Base-by-base conservation (phyloP, 768 basidiomycete species). In the Tulasnella sp. region DNA sequence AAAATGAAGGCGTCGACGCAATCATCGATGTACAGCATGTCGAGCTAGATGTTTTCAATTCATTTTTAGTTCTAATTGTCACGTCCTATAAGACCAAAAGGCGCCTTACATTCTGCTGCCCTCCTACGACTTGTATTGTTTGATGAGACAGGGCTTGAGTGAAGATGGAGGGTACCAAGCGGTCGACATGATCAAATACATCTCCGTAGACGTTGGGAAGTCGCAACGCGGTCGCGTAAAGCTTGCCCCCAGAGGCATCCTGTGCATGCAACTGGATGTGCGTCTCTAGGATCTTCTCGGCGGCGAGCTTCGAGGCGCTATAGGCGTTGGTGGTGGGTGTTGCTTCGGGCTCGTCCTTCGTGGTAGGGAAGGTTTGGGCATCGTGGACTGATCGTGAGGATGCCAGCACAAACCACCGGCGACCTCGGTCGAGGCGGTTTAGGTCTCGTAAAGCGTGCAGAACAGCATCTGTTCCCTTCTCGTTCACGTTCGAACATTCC, bases 141-240 rank as follows among this genome's bases (percentile, higher is more conserved):
- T 66, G 46, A 44, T 67, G 65, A 11, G 65, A 66, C 12, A 70
- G 57, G 5, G 69, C 66, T 44, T 66, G 63, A 15, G 60, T 60
- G 24, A 69, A 53, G 19, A 71, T 49, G 4, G 63, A 60, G 2
- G 68, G 65, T 24, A 70, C 58, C 49, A 69, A 63, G 2, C 68
- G 57, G 12, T 69, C 65, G 10, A 65, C 60, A 30, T 68, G 62
- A 51, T 68, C 68, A 7, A 61, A 61, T 0, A 64, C 57, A 24
- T 62, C 66, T 4, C 70, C 70, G 42, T 70, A 71, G 19, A 70
- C 63, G 25, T 67, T 66, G 15, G 63, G 55, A n/a, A 67, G 68
- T 9, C 69, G 65, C 3, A 70, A 54, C 27, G 69, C 64, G 44
- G 63, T 62, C 3, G 57, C 59, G 19, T 56, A 54, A 11, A 65